Evolutionary conservation across 225 moss, liverwort and hornwort genomes (phyloP), one percentile per base, ranked within the genome.

Genomic region (Asterella californica): DNA sequence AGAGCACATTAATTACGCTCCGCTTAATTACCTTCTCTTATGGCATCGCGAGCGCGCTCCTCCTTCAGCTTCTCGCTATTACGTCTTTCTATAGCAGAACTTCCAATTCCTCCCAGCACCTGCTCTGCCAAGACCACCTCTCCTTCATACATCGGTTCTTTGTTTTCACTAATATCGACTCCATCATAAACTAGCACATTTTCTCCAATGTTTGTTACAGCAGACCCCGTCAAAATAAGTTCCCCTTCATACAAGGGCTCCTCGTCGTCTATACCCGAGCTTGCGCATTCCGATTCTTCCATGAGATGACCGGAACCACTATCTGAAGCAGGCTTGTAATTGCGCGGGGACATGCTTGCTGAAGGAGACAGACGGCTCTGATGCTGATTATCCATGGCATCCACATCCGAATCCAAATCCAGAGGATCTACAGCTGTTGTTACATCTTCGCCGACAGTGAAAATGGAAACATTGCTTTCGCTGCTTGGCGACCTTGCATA

Each of bases 231-330:
- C 83, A 95, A 82, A 64, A 86, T 93, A 74, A 85, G 85, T 85
- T 99, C 99, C 76, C 99, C 99, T 82, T 99, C 99, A 66, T 99
- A 95, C 9, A 99, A 83, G 48, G 95, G 95, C 80, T 96, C 96
- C 76, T 96, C 96, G 76, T 94, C 92, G 47, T 91, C 91, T 83
- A 94, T 80, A 78, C 88, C 91, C 84, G 96, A 92, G 87, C 96
- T 94, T 81, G 85, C 87, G 86, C 90, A 88, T 83, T 91, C 92
- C 74, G 83, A 89, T 87, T 83, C 90, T 74, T 82, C 78, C 67
- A 79, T 82, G 57, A 83, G 72, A 81, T 83, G 85, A 72, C 79
- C 83, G 60, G 86, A 79, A 79, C 85, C 82, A 66, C 81, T 79
- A 81, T 48, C 79, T 68, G 66, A 76, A 76, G 87, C 73, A 59